Conservation (phyloP, 768 basidiomycete genomes). For the Mycena albidolilacea region DNA sequence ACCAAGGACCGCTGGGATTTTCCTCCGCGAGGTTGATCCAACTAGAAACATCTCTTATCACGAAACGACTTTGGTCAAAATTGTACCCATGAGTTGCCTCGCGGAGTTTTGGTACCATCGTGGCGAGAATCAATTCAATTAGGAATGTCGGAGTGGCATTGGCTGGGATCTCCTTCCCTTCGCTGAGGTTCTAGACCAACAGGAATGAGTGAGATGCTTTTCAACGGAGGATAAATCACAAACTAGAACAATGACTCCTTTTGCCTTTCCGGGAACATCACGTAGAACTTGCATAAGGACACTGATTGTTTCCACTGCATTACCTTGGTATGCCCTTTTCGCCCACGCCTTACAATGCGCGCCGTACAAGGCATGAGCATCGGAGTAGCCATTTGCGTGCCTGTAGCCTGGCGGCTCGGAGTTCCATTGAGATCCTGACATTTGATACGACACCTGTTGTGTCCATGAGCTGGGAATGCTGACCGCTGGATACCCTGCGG, state of each 20-base stretch:
- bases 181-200: slow-evolving; percentile 14
- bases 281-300: slow-evolving; percentile 14
- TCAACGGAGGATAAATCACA: neutral
- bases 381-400: slow-evolving; percentile 7
- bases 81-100: neutral
- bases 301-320: neutral
- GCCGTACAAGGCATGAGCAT: neutral
- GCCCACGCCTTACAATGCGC: slow-evolving; percentile 1
- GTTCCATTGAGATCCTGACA: neutral
- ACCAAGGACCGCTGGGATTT: neutral
- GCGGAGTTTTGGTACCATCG: neutral
- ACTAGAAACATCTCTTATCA: slow-evolving; percentile 2
- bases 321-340: neutral
- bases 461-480: slow-evolving; percentile 2
- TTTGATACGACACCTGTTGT: neutral
- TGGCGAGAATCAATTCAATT: neutral
- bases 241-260: slow-evolving; percentile 3
- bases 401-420: neutral
- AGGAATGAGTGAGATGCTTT: neutral
- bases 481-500: slow-evolving; percentile 2
- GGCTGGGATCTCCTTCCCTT: slow-evolving; percentile 16
- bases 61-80: neutral
- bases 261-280: neutral
- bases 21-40: slow-evolving; percentile 17
- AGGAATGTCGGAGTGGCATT: neutral